Conservation (phyloP, 2,329 filamentous ascomycete genomes). For the Fusarium sp. region DNA sequence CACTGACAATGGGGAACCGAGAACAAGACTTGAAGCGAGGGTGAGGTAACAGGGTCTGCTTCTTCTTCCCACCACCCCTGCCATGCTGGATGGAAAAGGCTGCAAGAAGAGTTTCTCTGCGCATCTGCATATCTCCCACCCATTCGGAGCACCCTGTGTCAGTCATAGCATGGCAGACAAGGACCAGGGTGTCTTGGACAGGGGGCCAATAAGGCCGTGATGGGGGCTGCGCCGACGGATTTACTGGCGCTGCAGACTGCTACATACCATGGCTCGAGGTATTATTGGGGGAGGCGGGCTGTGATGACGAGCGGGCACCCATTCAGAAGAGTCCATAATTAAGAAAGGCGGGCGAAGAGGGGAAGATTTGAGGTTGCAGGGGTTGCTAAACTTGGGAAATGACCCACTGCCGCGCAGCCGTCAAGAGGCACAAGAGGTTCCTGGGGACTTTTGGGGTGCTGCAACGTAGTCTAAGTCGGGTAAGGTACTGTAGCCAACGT, state of each 20-base stretch:
- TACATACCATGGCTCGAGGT: constrained; percentile 39
- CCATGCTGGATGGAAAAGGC: constrained; percentile 28
- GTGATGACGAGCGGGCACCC: constrained; percentile 47
- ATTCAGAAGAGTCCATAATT: constrained; percentile 33
- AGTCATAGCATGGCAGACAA: constrained; percentile 36
- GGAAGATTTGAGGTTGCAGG: constrained; percentile 37
- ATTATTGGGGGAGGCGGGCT: constrained; percentile 44
- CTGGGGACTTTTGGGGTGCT: constrained; percentile 34
- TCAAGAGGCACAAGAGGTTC: constrained; percentile 31
- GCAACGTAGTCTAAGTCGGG: constrained; percentile 15
- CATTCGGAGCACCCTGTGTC: constrained; percentile 46
- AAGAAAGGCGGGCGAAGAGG: constrained; percentile 33
- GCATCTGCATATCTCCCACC: constrained; percentile 48
- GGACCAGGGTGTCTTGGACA: constrained; percentile 40
- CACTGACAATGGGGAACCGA: constrained; percentile 36
- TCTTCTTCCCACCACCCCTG: constrained; percentile 40
- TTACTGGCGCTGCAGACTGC: constrained; percentile 40
- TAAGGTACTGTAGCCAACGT: constrained; percentile 20
- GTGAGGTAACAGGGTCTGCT: constrained; percentile 40
- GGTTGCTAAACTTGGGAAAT: constrained; percentile 31
- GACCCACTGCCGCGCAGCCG: constrained; percentile 41
- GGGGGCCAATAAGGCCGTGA: constrained; percentile 45
- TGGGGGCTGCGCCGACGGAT: constrained; percentile 36
- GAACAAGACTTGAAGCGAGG: constrained; percentile 36
- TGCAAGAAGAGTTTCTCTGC: constrained; percentile 37